Evolutionary conservation across 805 yeast genomes (phyloP).

Genomic region (Candida vartiovaarae): DNA sequence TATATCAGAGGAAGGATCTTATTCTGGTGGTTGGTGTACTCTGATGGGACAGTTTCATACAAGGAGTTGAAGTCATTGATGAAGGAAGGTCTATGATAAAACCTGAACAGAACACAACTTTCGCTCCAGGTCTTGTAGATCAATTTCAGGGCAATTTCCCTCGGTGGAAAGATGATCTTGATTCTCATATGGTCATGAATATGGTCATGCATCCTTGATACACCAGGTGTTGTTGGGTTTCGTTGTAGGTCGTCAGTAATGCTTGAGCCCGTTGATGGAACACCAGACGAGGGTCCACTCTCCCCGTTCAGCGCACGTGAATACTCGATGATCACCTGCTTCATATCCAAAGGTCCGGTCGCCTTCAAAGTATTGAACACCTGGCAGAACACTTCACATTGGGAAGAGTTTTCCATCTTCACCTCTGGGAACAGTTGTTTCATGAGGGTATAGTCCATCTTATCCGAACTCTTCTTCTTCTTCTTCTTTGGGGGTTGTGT

Average conservation of each 20-base stretch:
- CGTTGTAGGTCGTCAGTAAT: no score
- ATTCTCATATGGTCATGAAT: conserved; percentile 28
- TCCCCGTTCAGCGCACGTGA: background rate
- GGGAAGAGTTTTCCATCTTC: conserved; percentile 9
- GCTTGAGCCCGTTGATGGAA: no score
- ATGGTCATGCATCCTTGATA: background rate
- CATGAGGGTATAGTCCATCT: background rate
- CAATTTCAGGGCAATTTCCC: conserved; percentile 64
- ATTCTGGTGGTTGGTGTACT: conserved; percentile 71
- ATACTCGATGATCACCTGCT: conserved; percentile 13
- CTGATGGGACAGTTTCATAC: conserved; percentile 70
- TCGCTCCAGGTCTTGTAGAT: conserved; percentile 79
- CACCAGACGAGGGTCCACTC: background rate
- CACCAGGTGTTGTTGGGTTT: no score
- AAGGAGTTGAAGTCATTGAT: conserved; percentile 66
- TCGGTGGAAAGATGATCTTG: conserved; percentile 67
- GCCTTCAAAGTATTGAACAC: conserved; percentile 13
- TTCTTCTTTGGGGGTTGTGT: background rate
- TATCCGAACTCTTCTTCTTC: conserved; percentile 1
- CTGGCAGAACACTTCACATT: conserved; percentile 12
- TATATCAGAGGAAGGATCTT: conserved; percentile 76
- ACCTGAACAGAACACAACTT: conserved; percentile 77
- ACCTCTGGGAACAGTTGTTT: conserved; percentile 17
- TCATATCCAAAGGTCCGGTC: conserved; percentile 16
- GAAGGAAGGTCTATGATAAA: conserved; percentile 81